Percentiles rank a stretch among this genome's conserved stretches.
phyloP scores from a whole-genome alignment of 2,329 filamentous ascomycete species.

The Fusarium praegraminearum region DNA sequence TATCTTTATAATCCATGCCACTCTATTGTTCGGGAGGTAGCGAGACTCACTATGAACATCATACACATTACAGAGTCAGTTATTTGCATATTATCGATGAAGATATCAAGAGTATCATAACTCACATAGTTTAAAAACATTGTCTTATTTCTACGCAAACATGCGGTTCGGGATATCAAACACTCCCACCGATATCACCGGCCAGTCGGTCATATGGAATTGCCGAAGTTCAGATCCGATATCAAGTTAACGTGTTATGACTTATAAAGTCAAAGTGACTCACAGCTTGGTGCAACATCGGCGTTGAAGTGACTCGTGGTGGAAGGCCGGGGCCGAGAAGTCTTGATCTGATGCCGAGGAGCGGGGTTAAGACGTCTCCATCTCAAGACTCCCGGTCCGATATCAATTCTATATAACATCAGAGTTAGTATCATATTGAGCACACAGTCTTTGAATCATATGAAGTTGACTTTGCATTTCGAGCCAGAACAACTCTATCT shows the following conservation, averaged over 20 bases:
- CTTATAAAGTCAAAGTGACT: background rate
- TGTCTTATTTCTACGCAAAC: background rate
- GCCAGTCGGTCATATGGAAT: background rate
- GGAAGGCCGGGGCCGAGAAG: background rate
- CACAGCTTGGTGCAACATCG: background rate
- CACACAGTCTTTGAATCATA: background rate
- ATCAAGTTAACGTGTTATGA: background rate
- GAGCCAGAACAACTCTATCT: fast-evolving
- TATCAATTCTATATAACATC: slow-evolving; percentile 11
- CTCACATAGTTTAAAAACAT: background rate
- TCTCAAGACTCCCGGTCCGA: background rate
- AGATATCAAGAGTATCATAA: no score
- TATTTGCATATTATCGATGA: background rate
- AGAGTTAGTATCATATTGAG: background rate
- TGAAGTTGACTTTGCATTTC: background rate
- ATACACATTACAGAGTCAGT: fast-evolving
- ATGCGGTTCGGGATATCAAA: background rate
- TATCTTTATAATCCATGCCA: background rate
- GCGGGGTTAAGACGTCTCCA: slow-evolving; percentile 15
- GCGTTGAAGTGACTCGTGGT: background rate
- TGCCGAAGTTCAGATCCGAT: background rate
- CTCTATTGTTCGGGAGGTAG: no score
- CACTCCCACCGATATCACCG: background rate
- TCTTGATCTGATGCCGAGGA: slow-evolving; percentile 15
- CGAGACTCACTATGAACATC: background rate